phyloP scores from a whole-genome alignment of 495 filamentous ascomycete species.

The Cercophora scortea region DNA sequence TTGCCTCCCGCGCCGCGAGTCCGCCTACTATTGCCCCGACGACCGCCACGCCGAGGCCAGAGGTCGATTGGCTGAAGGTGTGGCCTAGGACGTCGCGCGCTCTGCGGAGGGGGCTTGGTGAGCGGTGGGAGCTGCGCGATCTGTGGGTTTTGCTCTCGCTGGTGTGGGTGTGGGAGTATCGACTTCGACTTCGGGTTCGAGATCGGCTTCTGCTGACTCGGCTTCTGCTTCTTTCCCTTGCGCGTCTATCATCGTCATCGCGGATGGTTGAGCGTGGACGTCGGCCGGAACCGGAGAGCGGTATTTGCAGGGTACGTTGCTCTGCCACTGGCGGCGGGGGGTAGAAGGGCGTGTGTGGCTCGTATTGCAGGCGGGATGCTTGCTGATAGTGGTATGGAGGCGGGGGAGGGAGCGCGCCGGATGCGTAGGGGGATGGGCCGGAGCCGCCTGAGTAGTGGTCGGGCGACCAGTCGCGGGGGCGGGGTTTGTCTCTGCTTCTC shows the following conservation, averaged over 20 bases:
- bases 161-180: not conserved
- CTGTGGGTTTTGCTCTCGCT: not conserved
- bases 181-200: not conserved
- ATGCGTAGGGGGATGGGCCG: not conserved
- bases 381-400: not conserved
- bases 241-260: not conserved
- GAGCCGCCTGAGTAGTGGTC: slow-evolving; percentile 1
- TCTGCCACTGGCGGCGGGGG: not conserved
- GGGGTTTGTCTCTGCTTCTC: not conserved
- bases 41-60: slow-evolving; percentile 34
- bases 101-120: slow-evolving; percentile 9
- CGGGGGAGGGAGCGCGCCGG: not conserved
- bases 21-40: slow-evolving; percentile 39
- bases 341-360: slow-evolving; percentile 10
- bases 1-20: slow-evolving; percentile 31
- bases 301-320: not conserved
- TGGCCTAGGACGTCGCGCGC: slow-evolving; percentile 20
- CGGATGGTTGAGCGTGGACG: not conserved
- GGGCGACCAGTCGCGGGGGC: not conserved
- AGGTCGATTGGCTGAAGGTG: slow-evolving; percentile 28
- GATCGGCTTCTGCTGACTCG: not conserved
- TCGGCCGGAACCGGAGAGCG: not conserved
- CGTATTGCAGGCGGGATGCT: slow-evolving; percentile 2
- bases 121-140: not conserved
- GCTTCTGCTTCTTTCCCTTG: not conserved